Conservation (phyloP, 805 yeast species). For the Ogataea trehaloabstinens region DNA sequence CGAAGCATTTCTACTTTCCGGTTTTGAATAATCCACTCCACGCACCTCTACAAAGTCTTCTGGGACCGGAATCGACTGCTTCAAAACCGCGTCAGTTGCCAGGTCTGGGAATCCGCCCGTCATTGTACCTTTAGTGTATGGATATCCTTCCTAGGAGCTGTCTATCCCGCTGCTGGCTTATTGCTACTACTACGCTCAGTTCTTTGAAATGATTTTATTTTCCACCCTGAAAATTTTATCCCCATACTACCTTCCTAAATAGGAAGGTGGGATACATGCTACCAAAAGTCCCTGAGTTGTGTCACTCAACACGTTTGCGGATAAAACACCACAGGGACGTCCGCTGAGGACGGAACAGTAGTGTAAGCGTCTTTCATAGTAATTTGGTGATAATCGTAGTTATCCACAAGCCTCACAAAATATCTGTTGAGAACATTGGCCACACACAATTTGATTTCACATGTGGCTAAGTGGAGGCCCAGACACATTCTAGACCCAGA, state of each 20-base stretch:
- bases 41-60: constrained; percentile 72
- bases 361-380: constrained; percentile 33
- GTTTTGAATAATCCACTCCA: constrained; percentile 87
- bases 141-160: too few relatives aligned
- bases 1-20: constrained; percentile 68
- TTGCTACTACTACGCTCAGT: too few relatives aligned
- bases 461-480: constrained; percentile 65
- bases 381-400: constrained; percentile 25
- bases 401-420: constrained; percentile 22
- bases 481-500: constrained; percentile 73
- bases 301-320: neutral
- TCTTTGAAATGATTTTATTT: too few relatives aligned
- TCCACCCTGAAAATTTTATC: too few relatives aligned
- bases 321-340: constrained; percentile 22
- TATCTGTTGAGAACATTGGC: constrained; percentile 54
- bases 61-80: constrained; percentile 83
- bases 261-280: too few relatives aligned
- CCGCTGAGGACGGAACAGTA: constrained; percentile 25
- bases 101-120: constrained; percentile 54
- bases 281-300: neutral
- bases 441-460: constrained; percentile 60
- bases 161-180: too few relatives aligned
- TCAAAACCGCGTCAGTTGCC: constrained; percentile 89
- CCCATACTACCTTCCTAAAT: neutral
- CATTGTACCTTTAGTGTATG: too few relatives aligned